phyloP scores from a whole-genome alignment of 2,329 filamentous ascomycete genomes.

The Chrysosphaeria jannelii region DNA sequence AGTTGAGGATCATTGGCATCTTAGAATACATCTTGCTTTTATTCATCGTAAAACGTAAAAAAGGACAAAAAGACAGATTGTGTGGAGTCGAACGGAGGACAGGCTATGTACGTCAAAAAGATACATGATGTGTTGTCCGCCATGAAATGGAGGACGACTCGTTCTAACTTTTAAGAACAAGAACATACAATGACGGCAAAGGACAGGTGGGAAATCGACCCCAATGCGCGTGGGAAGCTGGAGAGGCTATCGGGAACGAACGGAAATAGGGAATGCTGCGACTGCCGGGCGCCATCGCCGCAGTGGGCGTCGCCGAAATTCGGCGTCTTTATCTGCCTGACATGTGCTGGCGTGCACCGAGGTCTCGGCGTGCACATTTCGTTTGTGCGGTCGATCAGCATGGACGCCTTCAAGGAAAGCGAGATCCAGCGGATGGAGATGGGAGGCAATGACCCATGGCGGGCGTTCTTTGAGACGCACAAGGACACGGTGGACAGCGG shows the following conservation, averaged over 20 bases:
- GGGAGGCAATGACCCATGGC: slow-evolving; percentile 73
- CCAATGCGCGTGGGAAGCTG: slow-evolving; percentile 88
- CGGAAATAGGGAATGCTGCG: slow-evolving; percentile 66
- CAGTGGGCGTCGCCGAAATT: slow-evolving; percentile 98
- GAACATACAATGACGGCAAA: slow-evolving; percentile 39
- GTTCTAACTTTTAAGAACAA: too few species aligned
- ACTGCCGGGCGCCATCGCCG: slow-evolving; percentile 81
- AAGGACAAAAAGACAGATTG: too few species aligned
- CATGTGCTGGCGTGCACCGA: slow-evolving; percentile 80
- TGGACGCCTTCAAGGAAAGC: slow-evolving; percentile 88
- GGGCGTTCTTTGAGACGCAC: slow-evolving; percentile 55
- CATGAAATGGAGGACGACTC: too few species aligned
- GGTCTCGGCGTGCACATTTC: slow-evolving; percentile 93
- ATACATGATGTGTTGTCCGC: too few species aligned
- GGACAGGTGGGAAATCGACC: slow-evolving; percentile 95
- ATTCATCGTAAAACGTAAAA: too few species aligned
- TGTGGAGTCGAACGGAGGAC: too few species aligned
- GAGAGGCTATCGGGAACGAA: slow-evolving; percentile 4
- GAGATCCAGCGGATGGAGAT: slow-evolving; percentile 86
- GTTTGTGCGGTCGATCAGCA: slow-evolving; percentile 89
- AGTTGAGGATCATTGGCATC: too few species aligned
- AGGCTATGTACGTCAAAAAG: too few species aligned
- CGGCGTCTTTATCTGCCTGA: slow-evolving; percentile 93
- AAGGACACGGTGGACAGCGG: slow-evolving; percentile 33
- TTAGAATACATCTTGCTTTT: too few species aligned